Evolutionary conservation across 345 rosid species (phyloP).

Genomic region (Salix dunnii): DNA sequence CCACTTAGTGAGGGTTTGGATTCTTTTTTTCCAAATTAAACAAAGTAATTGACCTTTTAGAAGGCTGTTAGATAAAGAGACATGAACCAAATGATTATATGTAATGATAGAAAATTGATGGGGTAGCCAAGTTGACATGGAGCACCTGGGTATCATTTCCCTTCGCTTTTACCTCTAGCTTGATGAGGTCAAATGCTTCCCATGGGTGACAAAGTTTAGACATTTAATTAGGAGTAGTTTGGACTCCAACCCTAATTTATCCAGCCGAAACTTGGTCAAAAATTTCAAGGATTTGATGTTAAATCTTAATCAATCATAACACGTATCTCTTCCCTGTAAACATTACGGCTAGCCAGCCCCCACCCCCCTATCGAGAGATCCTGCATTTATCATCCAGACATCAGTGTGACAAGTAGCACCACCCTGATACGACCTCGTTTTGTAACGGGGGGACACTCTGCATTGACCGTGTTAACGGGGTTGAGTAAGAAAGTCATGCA

Average conservation of each 20-base stretch:
- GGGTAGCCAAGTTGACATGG: not conserved
- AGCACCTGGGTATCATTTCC: not conserved
- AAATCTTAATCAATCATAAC: not conserved
- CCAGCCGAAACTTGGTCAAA: not conserved
- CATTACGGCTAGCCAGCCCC: not conserved
- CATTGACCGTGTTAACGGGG: not conserved
- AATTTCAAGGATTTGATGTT: not conserved
- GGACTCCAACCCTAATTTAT: not conserved
- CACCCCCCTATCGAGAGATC: not conserved
- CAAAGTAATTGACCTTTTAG: too few species aligned
- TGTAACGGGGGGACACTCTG: not conserved
- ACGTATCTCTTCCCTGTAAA: not conserved
- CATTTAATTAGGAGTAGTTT: not conserved
- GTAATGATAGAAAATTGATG: not conserved
- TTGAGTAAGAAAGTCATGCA: not conserved
- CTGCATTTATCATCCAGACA: not conserved
- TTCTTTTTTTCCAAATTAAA: too few species aligned
- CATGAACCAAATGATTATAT: not conserved
- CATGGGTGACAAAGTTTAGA: not conserved
- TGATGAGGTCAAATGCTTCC: not conserved
- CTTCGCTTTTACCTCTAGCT: not conserved
- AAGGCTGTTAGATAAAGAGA: too few species aligned
- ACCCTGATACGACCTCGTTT: not conserved
- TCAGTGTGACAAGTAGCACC: not conserved
- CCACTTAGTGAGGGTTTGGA: too few species aligned